Evolutionary conservation across 2,329 filamentous ascomycete genomes (phyloP).

Genomic region (Xylariaceae sp.): DNA sequence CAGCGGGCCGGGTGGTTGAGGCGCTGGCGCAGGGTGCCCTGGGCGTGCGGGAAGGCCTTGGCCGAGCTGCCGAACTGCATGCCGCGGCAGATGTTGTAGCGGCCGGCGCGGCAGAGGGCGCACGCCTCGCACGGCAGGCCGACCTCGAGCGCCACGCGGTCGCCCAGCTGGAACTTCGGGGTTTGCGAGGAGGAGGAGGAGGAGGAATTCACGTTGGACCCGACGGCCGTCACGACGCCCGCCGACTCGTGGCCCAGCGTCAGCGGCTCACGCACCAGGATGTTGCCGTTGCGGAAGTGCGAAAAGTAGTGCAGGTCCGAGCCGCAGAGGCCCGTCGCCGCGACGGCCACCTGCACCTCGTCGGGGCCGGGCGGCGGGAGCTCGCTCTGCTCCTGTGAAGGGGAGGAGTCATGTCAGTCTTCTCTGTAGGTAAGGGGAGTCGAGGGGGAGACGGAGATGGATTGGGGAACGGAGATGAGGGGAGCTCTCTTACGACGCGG

Average conservation of each 20-base stretch:
- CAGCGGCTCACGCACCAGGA: constrained; percentile 47
- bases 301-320: constrained; percentile 61
- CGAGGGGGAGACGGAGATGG: background rate
- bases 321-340: constrained; percentile 58
- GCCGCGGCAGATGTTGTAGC: constrained; percentile 52
- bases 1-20: constrained; percentile 49
- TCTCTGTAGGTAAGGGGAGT: background rate
- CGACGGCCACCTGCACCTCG: constrained; percentile 55
- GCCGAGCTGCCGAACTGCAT: constrained; percentile 53
- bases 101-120: constrained; percentile 42
- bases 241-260: constrained; percentile 63
- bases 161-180: constrained; percentile 53
- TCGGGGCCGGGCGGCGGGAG: constrained; percentile 45
- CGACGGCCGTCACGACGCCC: constrained; percentile 54
- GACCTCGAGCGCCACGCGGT: constrained; percentile 59
- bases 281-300: constrained; percentile 59
- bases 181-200: no score
- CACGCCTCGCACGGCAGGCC: constrained; percentile 47
- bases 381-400: constrained; percentile 42
- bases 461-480: background rate
- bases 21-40: constrained; percentile 51
- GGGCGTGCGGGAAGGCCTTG: constrained; percentile 47
- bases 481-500: constrained; percentile 33
- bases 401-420: no score
- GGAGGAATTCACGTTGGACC: constrained; percentile 49